Base-by-base conservation (phyloP, 768 basidiomycete genomes). In the Cantharellus anzutake region DNA sequence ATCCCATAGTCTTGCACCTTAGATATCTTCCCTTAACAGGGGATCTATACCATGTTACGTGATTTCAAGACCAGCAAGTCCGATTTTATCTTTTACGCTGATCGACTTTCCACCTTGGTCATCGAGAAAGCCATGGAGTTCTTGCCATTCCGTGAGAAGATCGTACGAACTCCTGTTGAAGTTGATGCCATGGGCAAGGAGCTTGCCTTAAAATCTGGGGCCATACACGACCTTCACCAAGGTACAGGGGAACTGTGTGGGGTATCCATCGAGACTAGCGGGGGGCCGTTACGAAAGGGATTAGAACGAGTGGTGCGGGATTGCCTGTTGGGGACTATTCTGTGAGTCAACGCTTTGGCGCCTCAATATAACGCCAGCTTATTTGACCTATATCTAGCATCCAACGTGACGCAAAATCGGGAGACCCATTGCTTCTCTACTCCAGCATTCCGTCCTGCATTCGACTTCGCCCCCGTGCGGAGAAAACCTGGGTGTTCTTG, bases 61-160 rank as follows among this genome's bases (percentile, higher is more conserved):
- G 83, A 90, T 65, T 73, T 72, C 59, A 76, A 71, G n/a, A 83
- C 86, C 0, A 72, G 72, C 7, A 75, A 82, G 16, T 86, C 86
- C 65, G 91, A 97, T 67, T 98, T 97, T 66, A 82, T 97, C 42
- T 94, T 96, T 74, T 91, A 90, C 67, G 80, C 80, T 0, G 91
- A 96, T 68, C 78, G 94, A 16, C 72, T 98, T 2, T 80, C 93
- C 0, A 91, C 88, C 0, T 70, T 89, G 20, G 71, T 98, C 34
- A 80, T 87, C 3, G 94, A 98, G 70, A 77, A 81, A 67, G 89
- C 91, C 0, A 73, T 93, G 67, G 83, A 84, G 50, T 75, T 81
- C 61, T 75, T 98, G n/a, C 91, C 91, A 2, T 87, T 83, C 70
- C 67, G 71, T 39, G 67, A 73, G 2, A 79, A 78, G 66, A 71